Conservation (phyloP, 2,329 filamentous ascomycete species). For the Aureobasidium mangrovei region DNA sequence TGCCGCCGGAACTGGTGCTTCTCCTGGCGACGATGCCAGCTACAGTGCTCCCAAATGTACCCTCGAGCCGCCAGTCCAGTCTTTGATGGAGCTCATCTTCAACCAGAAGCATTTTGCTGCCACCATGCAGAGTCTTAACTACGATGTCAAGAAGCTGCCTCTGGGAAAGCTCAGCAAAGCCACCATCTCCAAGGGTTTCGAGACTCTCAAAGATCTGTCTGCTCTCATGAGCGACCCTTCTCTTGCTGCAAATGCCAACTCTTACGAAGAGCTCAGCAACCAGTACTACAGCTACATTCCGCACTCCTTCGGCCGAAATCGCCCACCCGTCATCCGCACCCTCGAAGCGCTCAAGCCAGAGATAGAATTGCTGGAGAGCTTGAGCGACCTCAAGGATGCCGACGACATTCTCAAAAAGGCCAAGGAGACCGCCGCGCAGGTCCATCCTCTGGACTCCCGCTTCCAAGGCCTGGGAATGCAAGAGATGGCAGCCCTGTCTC, state of each 20-base stretch:
- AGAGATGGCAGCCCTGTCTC: constrained; percentile 65
- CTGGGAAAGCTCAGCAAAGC: constrained; percentile 75
- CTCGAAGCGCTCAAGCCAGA: constrained; percentile 58
- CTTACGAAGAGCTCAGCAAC: constrained; percentile 61
- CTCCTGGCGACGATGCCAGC: constrained; percentile 12
- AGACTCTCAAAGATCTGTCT: constrained; percentile 66
- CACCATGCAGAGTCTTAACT: constrained; percentile 59
- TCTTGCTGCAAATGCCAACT: constrained; percentile 40
- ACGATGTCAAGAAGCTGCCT: constrained; percentile 67
- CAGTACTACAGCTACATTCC: constrained; percentile 75
- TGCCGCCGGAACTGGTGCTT: constrained; percentile 20
- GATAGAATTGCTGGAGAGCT: constrained; percentile 67
- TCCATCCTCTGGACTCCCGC: constrained; percentile 63
- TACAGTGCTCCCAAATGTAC: constrained; percentile 41
- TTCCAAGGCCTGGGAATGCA: constrained; percentile 62
- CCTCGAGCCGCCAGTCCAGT: constrained; percentile 52
- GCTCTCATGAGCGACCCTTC: constrained; percentile 51
- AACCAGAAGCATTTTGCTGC: constrained; percentile 63
- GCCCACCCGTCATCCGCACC: constrained; percentile 58
- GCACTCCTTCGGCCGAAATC: constrained; percentile 65
- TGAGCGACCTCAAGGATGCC: constrained; percentile 79
- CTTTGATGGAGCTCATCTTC: constrained; percentile 74
- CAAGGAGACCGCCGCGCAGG: constrained; percentile 37
- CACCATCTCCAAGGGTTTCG: constrained; percentile 67
- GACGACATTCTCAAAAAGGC: constrained; percentile 64